Evolutionary conservation across 1,284 basidiomycete genomes (phyloP), one percentile per base, ranked within the genome.

Genomic region (Grifola frondosa): DNA sequence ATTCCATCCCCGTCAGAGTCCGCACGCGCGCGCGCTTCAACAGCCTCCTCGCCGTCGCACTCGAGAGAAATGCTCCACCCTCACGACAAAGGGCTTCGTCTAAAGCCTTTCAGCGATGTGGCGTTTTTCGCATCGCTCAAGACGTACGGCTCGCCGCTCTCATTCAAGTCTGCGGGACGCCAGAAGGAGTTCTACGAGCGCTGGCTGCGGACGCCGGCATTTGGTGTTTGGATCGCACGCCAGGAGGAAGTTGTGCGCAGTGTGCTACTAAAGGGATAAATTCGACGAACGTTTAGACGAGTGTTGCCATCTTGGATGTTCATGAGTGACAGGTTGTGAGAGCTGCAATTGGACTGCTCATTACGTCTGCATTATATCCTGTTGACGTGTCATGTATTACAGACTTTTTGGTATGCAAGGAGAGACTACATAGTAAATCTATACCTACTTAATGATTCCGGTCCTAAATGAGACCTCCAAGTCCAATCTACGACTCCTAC

Each of bases 121-220:
- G 76, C 83, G 37, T 97, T 98, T 65, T 77, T 98, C 33, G 73
- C 79, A 6, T 94, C 89, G 7, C 74, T 98, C 19, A 91, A 88
- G 58, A 70, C 78, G 1, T 78, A 89, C 58, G 93, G 93, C 0
- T 79, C 83, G 31, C 78, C 85, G 3, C 66, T 95, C 4, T 81
- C 85, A 3, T 95, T 94, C 69, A 80, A 81, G 48, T 84, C 81
- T 8, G 67, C 69, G 6, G 67, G 70, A 32, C 83, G 80, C 56
- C 74, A 80, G 50, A 76, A 66, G 31, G 83, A 84, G 51, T 91
- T 89, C 60, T 90, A 90, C 53, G 78, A 82, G 60, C 69, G 72
- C 38, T 88, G 86, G 81, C 54, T 89, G 38, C 76, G 80, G 57
- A 82, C 79, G 8, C 82, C 84, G 1, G 76, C 81, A 11, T 91